Evolutionary conservation across 257 asterid species (phyloP).

Genomic region (Linderniella brevidens): DNA sequence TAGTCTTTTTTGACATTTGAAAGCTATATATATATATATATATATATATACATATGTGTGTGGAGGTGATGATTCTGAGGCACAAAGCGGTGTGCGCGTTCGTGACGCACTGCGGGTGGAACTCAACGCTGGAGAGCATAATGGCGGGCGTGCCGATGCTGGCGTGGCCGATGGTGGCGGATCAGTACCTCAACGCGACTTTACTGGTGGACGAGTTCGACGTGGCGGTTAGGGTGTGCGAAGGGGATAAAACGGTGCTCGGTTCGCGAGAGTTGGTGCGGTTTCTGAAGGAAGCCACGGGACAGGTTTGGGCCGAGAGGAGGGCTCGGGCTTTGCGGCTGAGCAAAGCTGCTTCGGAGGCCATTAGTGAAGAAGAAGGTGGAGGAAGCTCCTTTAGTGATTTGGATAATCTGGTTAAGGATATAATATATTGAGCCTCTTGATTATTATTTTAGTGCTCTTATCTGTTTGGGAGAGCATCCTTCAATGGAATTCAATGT

Average conservation of each 20-base stretch:
- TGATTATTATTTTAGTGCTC: too few species aligned
- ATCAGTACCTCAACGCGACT: slow-evolving; percentile 42
- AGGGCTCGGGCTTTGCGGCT: slow-evolving; percentile 18
- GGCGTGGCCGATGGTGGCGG: slow-evolving; percentile 84
- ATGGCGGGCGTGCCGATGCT: slow-evolving; percentile 48
- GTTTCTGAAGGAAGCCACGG: slow-evolving; percentile 13
- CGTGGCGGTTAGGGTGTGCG: slow-evolving; percentile 42
- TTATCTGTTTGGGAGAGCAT: too few species aligned
- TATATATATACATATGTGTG: too few species aligned
- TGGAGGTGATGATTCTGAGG: slow-evolving; percentile 16
- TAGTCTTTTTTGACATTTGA: too few species aligned
- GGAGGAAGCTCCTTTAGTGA: slow-evolving; percentile 41
- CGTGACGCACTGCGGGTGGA: slow-evolving; percentile 74
- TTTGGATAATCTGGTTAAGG: slow-evolving; percentile 13
- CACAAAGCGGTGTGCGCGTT: slow-evolving; percentile 29
- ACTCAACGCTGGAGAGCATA: slow-evolving; percentile 38
- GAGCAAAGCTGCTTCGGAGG: slow-evolving; percentile 33
- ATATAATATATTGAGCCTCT: too few species aligned
- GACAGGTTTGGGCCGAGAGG: slow-evolving; percentile 19
- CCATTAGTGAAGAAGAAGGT: slow-evolving; percentile 19
- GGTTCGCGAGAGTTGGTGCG: slow-evolving; percentile 20
- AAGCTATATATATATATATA: too few species aligned
- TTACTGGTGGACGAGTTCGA: slow-evolving; percentile 40
- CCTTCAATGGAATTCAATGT: too few species aligned
- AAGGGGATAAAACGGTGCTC: slow-evolving; percentile 35